Evolutionary conservation across 352 stramenopile genomes (phyloP).

Genomic region (Phytophthora quininea): DNA sequence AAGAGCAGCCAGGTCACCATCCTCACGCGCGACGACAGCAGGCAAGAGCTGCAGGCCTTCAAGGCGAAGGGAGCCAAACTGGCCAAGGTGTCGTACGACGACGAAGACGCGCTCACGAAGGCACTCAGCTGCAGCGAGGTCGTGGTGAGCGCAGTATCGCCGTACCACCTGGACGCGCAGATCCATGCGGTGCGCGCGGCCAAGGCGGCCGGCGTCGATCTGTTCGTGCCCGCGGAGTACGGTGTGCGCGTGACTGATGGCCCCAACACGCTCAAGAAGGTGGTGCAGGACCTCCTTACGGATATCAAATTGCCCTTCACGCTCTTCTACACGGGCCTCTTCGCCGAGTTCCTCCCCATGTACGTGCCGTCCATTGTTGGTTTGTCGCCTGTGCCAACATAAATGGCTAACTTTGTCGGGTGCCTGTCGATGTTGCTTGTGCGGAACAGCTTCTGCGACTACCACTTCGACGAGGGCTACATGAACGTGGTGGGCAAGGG

Average conservation of each 20-base stretch:
- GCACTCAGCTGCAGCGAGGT: constrained; percentile 18
- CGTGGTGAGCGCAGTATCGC: neutral
- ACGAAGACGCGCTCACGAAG: constrained; percentile 23
- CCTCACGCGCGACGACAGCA: constrained; percentile 30
- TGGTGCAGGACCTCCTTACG: constrained; percentile 22
- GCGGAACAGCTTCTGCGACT: constrained; percentile 12
- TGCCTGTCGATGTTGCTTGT: neutral
- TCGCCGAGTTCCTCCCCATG: constrained; percentile 16
- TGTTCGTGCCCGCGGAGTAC: constrained; percentile 23
- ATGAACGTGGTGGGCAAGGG: constrained; percentile 20
- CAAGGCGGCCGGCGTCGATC: constrained; percentile 19
- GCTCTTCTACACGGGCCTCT: constrained; percentile 32
- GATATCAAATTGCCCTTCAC: constrained; percentile 17
- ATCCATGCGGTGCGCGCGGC: neutral
- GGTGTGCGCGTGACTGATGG: constrained; percentile 20
- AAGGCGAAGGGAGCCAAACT: constrained; percentile 31
- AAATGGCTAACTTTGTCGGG: too few relatives aligned
- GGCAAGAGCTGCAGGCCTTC: constrained; percentile 30
- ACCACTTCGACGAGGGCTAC: constrained; percentile 24
- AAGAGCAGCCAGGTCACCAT: constrained; percentile 19
- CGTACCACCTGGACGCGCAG: neutral
- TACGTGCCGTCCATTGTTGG: neutral
- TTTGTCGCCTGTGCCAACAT: neutral
- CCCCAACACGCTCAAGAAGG: constrained; percentile 25
- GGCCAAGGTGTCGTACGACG: constrained; percentile 24